Conservation (phyloP, 345 rosid species). For the Chamaenerion angustifolium region DNA sequence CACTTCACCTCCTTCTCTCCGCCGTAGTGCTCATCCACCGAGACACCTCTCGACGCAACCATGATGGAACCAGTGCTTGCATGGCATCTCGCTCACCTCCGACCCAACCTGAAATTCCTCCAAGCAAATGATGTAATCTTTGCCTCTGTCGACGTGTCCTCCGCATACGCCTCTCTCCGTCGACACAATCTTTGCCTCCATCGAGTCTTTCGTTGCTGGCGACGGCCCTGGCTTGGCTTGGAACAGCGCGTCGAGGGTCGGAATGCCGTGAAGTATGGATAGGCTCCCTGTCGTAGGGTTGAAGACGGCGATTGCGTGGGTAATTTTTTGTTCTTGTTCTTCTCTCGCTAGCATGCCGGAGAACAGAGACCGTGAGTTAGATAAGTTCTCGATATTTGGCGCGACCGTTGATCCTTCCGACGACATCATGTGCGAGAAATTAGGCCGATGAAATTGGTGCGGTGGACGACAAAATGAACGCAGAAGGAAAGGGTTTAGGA, state of each 20-base stretch:
- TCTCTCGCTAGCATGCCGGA: not conserved
- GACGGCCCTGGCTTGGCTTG: not conserved
- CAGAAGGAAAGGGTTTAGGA: no score
- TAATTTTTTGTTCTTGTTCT: not conserved
- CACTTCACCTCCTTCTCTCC: no score
- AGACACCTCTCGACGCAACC: conserved; percentile 64
- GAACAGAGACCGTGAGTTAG: not conserved
- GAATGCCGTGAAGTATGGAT: not conserved
- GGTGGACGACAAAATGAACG: no score
- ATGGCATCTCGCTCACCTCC: conserved; percentile 37
- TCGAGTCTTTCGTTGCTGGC: not conserved
- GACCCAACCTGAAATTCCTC: conserved; percentile 26
- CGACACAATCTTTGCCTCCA: no score
- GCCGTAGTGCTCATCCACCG: conserved; percentile 31
- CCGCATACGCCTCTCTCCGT: not conserved
- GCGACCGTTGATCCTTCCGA: no score
- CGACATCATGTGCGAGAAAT: no score
- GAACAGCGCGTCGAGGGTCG: not conserved
- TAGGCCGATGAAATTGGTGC: no score
- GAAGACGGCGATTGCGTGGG: not conserved
- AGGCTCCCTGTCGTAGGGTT: not conserved
- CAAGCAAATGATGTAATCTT: conserved; percentile 43
- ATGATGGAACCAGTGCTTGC: conserved; percentile 58
- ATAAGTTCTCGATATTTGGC: not conserved
- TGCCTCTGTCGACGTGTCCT: conserved; percentile 10